Conservation (phyloP, 345 rosid species). For the Citrus maxima region DNA sequence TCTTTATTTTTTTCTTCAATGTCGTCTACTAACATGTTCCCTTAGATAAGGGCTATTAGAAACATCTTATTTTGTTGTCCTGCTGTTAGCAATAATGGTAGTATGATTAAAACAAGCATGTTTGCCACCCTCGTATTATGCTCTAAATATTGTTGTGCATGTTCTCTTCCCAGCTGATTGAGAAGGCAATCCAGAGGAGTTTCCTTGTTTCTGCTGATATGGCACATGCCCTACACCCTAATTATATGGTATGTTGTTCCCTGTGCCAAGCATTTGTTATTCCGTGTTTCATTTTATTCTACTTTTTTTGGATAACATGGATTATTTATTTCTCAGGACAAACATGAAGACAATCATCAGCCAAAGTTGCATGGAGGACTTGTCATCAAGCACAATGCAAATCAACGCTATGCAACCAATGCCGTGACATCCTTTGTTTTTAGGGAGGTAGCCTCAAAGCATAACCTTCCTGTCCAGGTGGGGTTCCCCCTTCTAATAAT, state of each 20-base stretch:
- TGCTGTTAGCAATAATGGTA: not conserved
- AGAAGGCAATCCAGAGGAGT: conserved; percentile 87
- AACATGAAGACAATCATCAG: conserved; percentile 96
- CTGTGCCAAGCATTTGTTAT: not conserved
- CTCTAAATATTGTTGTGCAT: not conserved
- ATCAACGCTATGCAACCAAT: conserved; percentile 96
- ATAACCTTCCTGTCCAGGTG: conserved; percentile 83
- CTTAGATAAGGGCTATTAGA: not conserved
- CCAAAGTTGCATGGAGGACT: conserved; percentile 99
- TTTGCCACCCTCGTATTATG: not conserved
- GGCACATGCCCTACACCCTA: conserved; percentile 99
- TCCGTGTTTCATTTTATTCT: conserved; percentile 10
- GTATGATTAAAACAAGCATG: not conserved
- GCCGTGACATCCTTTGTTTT: conserved; percentile 81
- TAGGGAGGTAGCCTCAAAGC: conserved; percentile 73
- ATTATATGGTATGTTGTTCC: conserved; percentile 55
- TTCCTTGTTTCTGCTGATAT: conserved; percentile 93
- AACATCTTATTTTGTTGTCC: not conserved
- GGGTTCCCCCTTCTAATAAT: not conserved
- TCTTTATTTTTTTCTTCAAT: not conserved
- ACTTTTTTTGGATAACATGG: conserved; percentile 9
- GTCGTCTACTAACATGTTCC: not conserved
- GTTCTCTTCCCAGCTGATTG: conserved; percentile 51
- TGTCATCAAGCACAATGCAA: conserved; percentile 93
- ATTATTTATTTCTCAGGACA: conserved; percentile 54